Evolutionary conservation across 2,329 filamentous ascomycete species (phyloP).

Genomic region (Cytospora piceicola): DNA sequence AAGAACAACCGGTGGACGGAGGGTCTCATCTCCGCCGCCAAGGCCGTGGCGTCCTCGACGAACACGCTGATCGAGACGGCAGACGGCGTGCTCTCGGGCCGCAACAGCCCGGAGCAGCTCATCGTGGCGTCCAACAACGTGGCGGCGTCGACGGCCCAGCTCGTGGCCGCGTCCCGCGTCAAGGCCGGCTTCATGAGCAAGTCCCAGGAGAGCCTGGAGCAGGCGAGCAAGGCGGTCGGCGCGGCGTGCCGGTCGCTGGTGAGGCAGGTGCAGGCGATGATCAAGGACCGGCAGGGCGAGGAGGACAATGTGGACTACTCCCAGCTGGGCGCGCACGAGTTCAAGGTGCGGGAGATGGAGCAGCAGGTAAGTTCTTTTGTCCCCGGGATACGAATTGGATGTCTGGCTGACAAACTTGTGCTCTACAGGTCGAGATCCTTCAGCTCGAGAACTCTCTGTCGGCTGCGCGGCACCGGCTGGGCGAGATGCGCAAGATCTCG

Average conservation of each 20-base stretch:
- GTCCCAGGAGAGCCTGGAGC: constrained; percentile 89
- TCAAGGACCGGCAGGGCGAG: constrained; percentile 80
- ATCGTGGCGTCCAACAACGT: constrained; percentile 98
- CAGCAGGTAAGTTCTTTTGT: constrained; percentile 92
- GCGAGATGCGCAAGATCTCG: constrained; percentile 97
- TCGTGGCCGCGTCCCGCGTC: constrained; percentile 92
- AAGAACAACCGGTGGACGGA: constrained; percentile 99
- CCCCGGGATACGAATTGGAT: neutral
- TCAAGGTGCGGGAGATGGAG: constrained; percentile 99
- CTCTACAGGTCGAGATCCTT: constrained; percentile 84
- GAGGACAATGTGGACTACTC: constrained; percentile 87
- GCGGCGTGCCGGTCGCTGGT: constrained; percentile 85
- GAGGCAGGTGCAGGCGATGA: constrained; percentile 91
- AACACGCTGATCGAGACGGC: constrained; percentile 98
- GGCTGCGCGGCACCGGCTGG: constrained; percentile 78
- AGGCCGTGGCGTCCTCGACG: constrained; percentile 90
- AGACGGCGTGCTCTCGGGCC: constrained; percentile 88
- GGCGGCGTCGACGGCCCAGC: constrained; percentile 91
- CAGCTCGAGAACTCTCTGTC: constrained; percentile 88
- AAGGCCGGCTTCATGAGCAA: constrained; percentile 99
- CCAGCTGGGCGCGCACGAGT: constrained; percentile 89
- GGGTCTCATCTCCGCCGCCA: constrained; percentile 93
- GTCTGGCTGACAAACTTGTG: neutral
- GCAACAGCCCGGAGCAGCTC: constrained; percentile 93
- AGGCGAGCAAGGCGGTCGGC: constrained; percentile 90